Evolutionary conservation across 331 rosid species (phyloP), one percentile per base, ranked within the genome.

Genomic region (Telfairia occidentalis): DNA sequence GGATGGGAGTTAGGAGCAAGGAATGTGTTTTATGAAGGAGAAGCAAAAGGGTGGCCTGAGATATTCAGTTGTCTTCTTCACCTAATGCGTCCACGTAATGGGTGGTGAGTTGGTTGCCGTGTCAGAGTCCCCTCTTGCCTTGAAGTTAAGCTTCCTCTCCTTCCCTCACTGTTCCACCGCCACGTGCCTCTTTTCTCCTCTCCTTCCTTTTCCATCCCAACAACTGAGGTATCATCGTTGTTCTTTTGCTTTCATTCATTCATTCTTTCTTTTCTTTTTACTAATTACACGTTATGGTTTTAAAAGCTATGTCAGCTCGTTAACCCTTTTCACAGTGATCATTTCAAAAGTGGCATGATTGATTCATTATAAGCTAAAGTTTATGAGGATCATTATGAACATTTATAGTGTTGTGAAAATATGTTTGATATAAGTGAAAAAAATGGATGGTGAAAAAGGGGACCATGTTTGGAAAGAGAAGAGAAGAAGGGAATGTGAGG

Each of bases 121-220:
- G 92, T 94, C 74, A 76, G 72, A 63, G 23, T 49, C 74, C 89
- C 64, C 81, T 81, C 77, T 85, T 86, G 89, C 86, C 87, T 75
- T 80, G 92, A 91, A 86, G 91, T 77, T 81, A 87, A 87, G 83
- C 77, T 83, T 87, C 90, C 85, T 72, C 61, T 66, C 73, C 66
- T 83, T 80, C 73, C 66, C 81, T 80, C 82, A 74, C 89, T 73
- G 77, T 32, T 64, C 78, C 23, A 78, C 80, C 69, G 61, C 60
- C 34, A n/a, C 24, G 9, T 55, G 57, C 9, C 24, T 59, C 52
- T 45, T n/a, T n/a, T n/a, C n/a, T n/a, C 28, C 38, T 45, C 11
- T 57, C 78, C 69, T 60, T 29, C 59, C 28, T 73, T 83, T 37
- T 70, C 59, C 69, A 38, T 52, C 70, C 67, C 38, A 21, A 28